Percentiles rank a stretch among this genome's conserved stretches.
phyloP scores from a whole-genome alignment of 2,329 filamentous ascomycete species.

The Helotiales sp. region DNA sequence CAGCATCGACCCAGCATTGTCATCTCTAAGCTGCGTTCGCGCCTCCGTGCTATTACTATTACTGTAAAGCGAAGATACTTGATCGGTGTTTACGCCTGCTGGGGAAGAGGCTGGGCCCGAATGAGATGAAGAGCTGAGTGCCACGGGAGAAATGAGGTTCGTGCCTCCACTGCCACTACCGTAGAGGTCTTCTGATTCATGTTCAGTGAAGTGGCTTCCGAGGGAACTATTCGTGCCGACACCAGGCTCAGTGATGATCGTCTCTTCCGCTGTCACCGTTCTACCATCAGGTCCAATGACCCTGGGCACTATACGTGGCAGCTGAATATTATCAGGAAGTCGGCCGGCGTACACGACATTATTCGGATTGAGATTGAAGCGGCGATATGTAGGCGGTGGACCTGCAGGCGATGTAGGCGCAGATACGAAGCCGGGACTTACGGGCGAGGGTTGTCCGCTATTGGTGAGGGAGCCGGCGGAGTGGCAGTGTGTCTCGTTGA shows the following conservation, averaged over 20 bases:
- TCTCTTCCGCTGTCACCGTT: constrained; percentile 29
- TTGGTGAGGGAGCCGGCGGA: constrained; percentile 19
- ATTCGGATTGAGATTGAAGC: constrained; percentile 58
- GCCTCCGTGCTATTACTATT: constrained; percentile 8
- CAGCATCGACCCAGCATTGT: constrained; percentile 6
- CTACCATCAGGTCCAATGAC: constrained; percentile 40
- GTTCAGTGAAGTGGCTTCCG: constrained; percentile 62
- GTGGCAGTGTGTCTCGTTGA: constrained; percentile 18
- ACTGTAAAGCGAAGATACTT: constrained; percentile 1
- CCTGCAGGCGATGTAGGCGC: constrained; percentile 23
- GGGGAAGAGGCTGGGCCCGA: background rate
- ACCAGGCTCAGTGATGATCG: background rate
- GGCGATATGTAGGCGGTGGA: constrained; percentile 37
- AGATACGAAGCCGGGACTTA: constrained; percentile 30
- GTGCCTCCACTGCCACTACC: constrained; percentile 13
- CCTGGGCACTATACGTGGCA: constrained; percentile 44
- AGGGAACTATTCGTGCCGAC: constrained; percentile 47
- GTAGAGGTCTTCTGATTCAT: constrained; percentile 49
- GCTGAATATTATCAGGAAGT: constrained; percentile 54
- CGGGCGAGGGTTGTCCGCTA: constrained; percentile 29
- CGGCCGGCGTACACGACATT: constrained; percentile 61
- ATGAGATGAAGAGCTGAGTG: background rate
- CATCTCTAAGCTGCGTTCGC: constrained; percentile 14
- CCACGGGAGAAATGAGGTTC: constrained; percentile 2
- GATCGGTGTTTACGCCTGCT: constrained; percentile 1